Evolutionary conservation across 2,329 filamentous ascomycete genomes (phyloP), one percentile per base, ranked within the genome.

Genomic region (Aspergillus novofumigatus): DNA sequence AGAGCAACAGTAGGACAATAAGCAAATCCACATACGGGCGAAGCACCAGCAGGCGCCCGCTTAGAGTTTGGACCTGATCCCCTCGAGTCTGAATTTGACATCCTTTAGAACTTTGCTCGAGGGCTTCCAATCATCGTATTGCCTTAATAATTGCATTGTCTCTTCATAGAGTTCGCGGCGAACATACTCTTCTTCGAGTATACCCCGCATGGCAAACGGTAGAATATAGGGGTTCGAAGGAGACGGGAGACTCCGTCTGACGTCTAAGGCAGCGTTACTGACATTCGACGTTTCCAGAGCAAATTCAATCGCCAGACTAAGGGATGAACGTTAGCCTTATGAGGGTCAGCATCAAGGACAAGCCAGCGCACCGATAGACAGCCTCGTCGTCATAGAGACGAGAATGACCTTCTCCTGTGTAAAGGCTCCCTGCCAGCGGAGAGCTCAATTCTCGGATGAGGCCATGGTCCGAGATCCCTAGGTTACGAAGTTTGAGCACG

Each of bases 71-170:
- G 91, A 96, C 67, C 91, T 84, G 48, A 99, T 90, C 2, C 89
- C 93, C 76, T 97, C 94, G 21, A 99, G 79, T 60, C 94, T 83
- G 74, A 95, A 97, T 74, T 96, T 96, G 49, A 99, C 92, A 74
- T 99, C 94, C 76, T 94, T 96, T 57, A 99, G 77, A 47, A 90
- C 90, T 77, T 97, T 99, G 7, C 87, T 96, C 0, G 81, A 82
- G 0, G 94, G 94, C 69, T 89, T 92, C 94, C 94, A 99, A 53
- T 90, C 86, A 71, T 97, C 92, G 73, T 97, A 99, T 72, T 96
- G 86, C 58, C 80, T 81, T n/a, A 99, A 78, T 52, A 99, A 75
- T 68, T 91, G 84, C 59, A 84, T 83, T 6, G 91, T 91, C 75
- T 99, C 94, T 1, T 81, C 76, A 32, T 85, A 85, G 20, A 96